These are phyloP conservation scores for Cyberlindnera amylophila DNA, from an alignment of 805 yeast species.

Conservation along the genomic window DNA sequence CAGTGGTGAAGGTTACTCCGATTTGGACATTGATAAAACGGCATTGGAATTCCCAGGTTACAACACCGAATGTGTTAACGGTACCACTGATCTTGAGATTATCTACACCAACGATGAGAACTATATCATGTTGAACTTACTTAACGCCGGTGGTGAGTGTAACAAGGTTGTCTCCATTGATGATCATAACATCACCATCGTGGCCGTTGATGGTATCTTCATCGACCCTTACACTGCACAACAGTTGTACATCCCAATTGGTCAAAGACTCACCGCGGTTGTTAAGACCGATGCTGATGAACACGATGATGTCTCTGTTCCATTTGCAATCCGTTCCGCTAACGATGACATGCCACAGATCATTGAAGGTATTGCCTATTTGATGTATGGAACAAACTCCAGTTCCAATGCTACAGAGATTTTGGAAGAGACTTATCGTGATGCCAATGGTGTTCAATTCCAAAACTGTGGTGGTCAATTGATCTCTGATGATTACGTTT, in stretches of 20 bases:
- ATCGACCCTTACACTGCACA: conserved; percentile 27
- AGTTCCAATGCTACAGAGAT: conserved; percentile 4
- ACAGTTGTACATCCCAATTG: conserved; percentile 32
- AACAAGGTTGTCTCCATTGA: conserved; percentile 33
- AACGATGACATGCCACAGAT: conserved; percentile 28
- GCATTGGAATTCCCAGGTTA: conserved; percentile 14
- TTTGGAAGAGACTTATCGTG: background rate
- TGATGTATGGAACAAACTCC: conserved; percentile 23
- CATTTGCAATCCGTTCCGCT: conserved; percentile 24
- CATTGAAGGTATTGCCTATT: conserved; percentile 28
- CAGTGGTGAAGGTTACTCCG: conserved; percentile 6
- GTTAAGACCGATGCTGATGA: conserved; percentile 24
- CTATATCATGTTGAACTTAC: conserved; percentile 30
- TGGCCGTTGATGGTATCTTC: conserved; percentile 34
- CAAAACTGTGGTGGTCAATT: conserved; percentile 25
- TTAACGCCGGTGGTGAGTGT: conserved; percentile 35
- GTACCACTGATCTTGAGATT: conserved; percentile 19
- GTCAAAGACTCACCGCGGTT: conserved; percentile 29
- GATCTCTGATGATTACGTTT: conserved; percentile 14
- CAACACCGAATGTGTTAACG: conserved; percentile 25
- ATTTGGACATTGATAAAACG: conserved; percentile 6
- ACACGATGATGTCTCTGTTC: conserved; percentile 17
- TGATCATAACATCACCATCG: conserved; percentile 29
- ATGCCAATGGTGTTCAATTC: conserved; percentile 20
- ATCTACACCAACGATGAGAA: conserved; percentile 22